phyloP scores from a whole-genome alignment of 1,284 basidiomycete genomes.

The Austroboletus niveus region DNA sequence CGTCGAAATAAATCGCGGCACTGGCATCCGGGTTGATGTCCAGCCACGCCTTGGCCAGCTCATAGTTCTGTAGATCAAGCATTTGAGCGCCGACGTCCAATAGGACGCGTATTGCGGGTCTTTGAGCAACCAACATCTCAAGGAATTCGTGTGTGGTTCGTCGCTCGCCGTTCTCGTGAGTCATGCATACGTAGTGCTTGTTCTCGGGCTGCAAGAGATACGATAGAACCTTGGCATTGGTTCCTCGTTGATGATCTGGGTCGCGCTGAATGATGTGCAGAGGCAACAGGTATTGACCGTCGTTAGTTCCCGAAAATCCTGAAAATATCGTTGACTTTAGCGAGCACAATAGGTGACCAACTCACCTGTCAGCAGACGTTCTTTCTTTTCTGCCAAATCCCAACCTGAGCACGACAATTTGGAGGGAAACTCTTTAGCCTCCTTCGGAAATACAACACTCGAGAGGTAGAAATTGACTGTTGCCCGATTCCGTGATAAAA shows the following conservation, averaged over 20 bases:
- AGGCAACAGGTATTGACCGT: conserved; percentile 37
- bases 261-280: no score
- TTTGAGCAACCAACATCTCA: conserved; percentile 31
- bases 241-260: no score
- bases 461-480: conserved; percentile 51
- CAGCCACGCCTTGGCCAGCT: conserved; percentile 44
- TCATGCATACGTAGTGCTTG: conserved; percentile 34
- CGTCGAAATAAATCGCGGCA: conserved; percentile 21
- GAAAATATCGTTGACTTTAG: conserved; percentile 9
- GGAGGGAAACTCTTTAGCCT: conserved; percentile 45
- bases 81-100: conserved; percentile 41
- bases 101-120: conserved; percentile 27
- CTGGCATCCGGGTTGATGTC: conserved; percentile 25
- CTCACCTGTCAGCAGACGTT: conserved; percentile 26
- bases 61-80: conserved; percentile 46
- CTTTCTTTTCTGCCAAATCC: conserved; percentile 46
- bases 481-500: conserved; percentile 38
- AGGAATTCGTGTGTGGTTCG: conserved; percentile 36
- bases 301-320: conserved; percentile 63
- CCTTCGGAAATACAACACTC: conserved; percentile 21
- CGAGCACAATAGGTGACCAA: conserved; percentile 1
- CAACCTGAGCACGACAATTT: conserved; percentile 51
- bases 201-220: conserved; percentile 48
- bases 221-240: conserved; percentile 17
- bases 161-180: conserved; percentile 12